Evolutionary conservation across 371 early-diverging fungal species (phyloP), one percentile per base, ranked within the genome.

Genomic region (Mortierella sp.): DNA sequence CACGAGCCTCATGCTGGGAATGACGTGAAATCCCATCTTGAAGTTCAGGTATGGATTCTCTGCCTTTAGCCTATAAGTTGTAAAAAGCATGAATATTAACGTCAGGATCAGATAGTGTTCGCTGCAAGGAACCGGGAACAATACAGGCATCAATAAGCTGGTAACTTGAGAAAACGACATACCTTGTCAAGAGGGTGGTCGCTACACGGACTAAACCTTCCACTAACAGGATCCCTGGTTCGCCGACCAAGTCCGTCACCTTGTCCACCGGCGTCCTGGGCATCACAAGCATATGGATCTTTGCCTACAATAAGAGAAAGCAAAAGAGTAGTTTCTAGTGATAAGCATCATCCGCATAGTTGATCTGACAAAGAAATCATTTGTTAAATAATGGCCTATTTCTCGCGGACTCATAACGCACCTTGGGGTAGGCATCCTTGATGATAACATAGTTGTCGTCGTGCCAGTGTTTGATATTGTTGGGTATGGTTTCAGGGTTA

Each of bases 11-110:
- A 94, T 89, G 54, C 91, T 91, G 0, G 94, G 93, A 14, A 94
- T 65, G 3, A 90, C 85, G 73, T 94, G 95, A 71, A 94, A 93
- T 1, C 95, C 95, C 70, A 89, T 88, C 48, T 88, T 88, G 83
- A 92, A 92, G 48, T 83, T 78, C 21, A 87, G 74, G 10, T 52
- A 26, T 0, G 82, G 80, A n/a, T 70, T 71, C n/a, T 76, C 83
- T 38, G 50, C 73, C 48, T 78, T 82, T 50, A 79, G 31, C 47
- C 78, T 74, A 55, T 3, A 2, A 38, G 28, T 16, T n/a, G 1
- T 14, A 34, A 34, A 58, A 58, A n/a, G 31, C 7, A n/a, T n/a
- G n/a, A 31, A 3, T 58, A 47, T 6, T 50, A n/a, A 65, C 24
- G n/a, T 31, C n/a, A 28, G 4, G 45, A 10, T 45, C 38, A 54